phyloP scores from a whole-genome alignment of 192 early-diverging fungal genomes.

The Neocallimastix lanati region DNA sequence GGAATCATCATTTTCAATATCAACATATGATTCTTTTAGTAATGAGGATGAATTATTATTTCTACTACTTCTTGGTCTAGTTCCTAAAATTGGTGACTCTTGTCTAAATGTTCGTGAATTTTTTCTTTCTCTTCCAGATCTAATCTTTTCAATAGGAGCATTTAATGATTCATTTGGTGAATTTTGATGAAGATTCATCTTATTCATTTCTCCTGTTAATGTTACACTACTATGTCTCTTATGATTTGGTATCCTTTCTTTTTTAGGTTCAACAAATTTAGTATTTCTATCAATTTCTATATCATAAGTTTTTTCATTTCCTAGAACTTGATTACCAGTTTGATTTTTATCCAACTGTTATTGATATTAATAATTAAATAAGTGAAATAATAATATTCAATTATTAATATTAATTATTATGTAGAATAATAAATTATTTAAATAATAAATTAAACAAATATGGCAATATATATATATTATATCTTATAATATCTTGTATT shows the following conservation, averaged over 20 bases:
- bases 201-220: neutral
- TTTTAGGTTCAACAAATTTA: conserved; percentile 19
- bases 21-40: neutral
- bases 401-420: too few species aligned
- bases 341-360: conserved; percentile 47
- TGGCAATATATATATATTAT: too few species aligned
- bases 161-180: neutral
- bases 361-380: too few species aligned
- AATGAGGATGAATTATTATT: neutral
- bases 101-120: neutral
- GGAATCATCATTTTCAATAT: neutral
- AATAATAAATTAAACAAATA: too few species aligned
- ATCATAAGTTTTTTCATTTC: conserved; percentile 55
- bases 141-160: neutral
- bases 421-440: too few species aligned
- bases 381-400: too few species aligned
- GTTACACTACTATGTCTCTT: neutral
- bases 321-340: conserved; percentile 48
- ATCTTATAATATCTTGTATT: too few species aligned
- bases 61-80: neutral
- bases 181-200: conserved; percentile 1
- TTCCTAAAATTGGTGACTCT: neutral
- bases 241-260: neutral
- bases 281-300: conserved; percentile 72
- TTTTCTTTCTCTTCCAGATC: neutral